Evolutionary conservation across 2,329 filamentous ascomycete species (phyloP).

Genomic region (Fusarium sp.): DNA sequence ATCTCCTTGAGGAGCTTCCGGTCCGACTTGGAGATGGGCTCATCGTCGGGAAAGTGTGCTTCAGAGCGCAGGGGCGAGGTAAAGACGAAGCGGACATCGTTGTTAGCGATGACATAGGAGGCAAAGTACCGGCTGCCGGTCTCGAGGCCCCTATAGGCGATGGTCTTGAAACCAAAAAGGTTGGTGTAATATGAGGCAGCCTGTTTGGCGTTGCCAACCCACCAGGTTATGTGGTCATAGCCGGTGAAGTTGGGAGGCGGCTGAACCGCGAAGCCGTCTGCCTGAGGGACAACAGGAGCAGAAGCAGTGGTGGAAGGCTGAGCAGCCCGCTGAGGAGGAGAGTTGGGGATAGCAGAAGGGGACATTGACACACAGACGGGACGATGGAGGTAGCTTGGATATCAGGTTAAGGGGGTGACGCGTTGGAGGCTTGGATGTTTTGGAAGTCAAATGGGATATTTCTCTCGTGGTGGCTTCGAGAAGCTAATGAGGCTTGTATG

Average conservation of each 20-base stretch:
- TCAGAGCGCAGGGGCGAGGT: slow-evolving; percentile 83
- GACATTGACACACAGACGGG: slow-evolving; percentile 64
- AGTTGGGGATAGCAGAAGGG: slow-evolving; percentile 71
- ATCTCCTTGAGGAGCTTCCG: slow-evolving; percentile 79
- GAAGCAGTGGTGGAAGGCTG: slow-evolving; percentile 52
- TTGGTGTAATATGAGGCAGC: slow-evolving; percentile 90
- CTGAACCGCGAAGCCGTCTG: slow-evolving; percentile 69
- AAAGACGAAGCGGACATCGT: slow-evolving; percentile 85
- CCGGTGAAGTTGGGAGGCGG: slow-evolving; percentile 77
- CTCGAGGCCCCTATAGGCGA: slow-evolving; percentile 91
- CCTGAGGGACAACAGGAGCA: slow-evolving; percentile 51
- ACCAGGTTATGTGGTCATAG: slow-evolving; percentile 96
- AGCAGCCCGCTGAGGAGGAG: slow-evolving; percentile 62
- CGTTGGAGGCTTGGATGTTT: slow-evolving; percentile 24
- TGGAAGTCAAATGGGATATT: slow-evolving; percentile 21
- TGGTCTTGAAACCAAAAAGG: slow-evolving; percentile 86
- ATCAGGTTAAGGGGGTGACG: slow-evolving; percentile 16
- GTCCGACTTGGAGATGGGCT: slow-evolving; percentile 76
- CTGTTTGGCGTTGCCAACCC: slow-evolving; percentile 97
- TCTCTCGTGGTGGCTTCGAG: slow-evolving; percentile 24
- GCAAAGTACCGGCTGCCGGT: slow-evolving; percentile 87
- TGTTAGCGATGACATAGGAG: slow-evolving; percentile 87
- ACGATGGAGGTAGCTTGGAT: slow-evolving; percentile 27
- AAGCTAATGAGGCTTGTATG: slow-evolving; percentile 23
- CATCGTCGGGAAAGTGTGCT: slow-evolving; percentile 68